Evolutionary conservation across 352 stramenopile species (phyloP).

Genomic region (Phytophthora meadii): DNA sequence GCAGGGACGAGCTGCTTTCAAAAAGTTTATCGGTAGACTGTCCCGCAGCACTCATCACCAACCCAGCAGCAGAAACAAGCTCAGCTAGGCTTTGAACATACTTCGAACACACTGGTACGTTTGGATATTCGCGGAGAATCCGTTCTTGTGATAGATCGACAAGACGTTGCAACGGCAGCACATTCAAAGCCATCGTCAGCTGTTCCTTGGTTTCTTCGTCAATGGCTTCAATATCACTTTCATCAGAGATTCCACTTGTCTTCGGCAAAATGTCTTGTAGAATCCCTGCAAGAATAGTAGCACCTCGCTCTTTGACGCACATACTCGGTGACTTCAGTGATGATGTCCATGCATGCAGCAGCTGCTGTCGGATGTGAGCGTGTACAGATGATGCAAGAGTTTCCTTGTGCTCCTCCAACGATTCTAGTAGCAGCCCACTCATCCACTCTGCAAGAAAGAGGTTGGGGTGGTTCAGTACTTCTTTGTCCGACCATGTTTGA

Average conservation of each 20-base stretch:
- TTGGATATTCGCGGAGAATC: conserved; percentile 77
- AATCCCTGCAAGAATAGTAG: conserved; percentile 75
- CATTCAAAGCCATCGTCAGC: conserved; percentile 51
- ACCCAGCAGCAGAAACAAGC: conserved; percentile 72
- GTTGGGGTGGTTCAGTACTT: conserved; percentile 86
- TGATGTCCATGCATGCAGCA: conserved; percentile 84
- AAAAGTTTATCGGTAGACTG: conserved; percentile 60
- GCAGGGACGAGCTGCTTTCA: conserved; percentile 41
- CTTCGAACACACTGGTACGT: conserved; percentile 80
- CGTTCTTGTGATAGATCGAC: conserved; percentile 76
- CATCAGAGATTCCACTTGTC: conserved; percentile 15
- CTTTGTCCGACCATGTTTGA: conserved; percentile 82
- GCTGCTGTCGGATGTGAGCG: conserved; percentile 63
- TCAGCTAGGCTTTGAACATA: conserved; percentile 89
- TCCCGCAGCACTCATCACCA: conserved; percentile 67
- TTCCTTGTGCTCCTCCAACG: conserved; percentile 52
- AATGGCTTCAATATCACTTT: conserved; percentile 23
- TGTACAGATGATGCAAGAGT: conserved; percentile 46
- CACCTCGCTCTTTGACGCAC: conserved; percentile 88
- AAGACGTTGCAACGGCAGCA: conserved; percentile 74
- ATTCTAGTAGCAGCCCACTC: conserved; percentile 77
- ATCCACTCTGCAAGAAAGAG: conserved; percentile 89
- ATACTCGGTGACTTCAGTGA: conserved; percentile 87
- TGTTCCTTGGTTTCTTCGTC: conserved; percentile 36
- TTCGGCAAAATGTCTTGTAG: conserved; percentile 84